These are phyloP conservation scores for Hymenoscyphus occultus DNA, from an alignment of 2,329 filamentous ascomycete species.

Conservation along the genomic window DNA sequence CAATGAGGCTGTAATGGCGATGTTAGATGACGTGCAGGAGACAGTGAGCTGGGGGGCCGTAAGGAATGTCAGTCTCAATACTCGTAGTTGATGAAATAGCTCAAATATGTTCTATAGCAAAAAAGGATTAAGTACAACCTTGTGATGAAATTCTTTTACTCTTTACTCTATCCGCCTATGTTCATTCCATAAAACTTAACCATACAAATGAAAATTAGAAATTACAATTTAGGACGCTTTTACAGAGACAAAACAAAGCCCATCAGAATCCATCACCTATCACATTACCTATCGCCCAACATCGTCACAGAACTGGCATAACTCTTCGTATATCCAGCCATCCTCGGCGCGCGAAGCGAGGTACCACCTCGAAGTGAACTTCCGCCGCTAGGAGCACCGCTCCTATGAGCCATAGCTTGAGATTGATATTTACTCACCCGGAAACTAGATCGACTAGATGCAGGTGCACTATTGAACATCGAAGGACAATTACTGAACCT, in stretches of 20 bases:
- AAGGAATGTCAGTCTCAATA: too few species aligned
- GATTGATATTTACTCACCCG: background rate
- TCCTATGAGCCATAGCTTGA: background rate
- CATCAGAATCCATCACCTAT: background rate
- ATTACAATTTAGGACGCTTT: background rate
- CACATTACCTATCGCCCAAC: background rate
- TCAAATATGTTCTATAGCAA: too few species aligned
- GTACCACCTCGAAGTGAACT: background rate
- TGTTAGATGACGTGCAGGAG: too few species aligned
- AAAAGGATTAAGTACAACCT: too few species aligned
- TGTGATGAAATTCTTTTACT: too few species aligned
- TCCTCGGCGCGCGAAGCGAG: background rate
- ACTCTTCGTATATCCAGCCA: background rate
- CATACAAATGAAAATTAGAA: background rate
- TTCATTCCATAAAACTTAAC: background rate
- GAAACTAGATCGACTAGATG: background rate
- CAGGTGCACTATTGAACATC: background rate
- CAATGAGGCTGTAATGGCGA: too few species aligned
- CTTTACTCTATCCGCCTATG: background rate
- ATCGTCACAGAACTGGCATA: conserved; percentile 10
- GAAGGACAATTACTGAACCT: background rate
- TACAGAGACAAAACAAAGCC: background rate
- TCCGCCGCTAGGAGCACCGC: background rate
- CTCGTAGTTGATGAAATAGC: too few species aligned
- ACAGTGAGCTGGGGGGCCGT: too few species aligned